Evolutionary conservation across 345 rosid species (phyloP).

Genomic region (Bruguiera sexangula): DNA sequence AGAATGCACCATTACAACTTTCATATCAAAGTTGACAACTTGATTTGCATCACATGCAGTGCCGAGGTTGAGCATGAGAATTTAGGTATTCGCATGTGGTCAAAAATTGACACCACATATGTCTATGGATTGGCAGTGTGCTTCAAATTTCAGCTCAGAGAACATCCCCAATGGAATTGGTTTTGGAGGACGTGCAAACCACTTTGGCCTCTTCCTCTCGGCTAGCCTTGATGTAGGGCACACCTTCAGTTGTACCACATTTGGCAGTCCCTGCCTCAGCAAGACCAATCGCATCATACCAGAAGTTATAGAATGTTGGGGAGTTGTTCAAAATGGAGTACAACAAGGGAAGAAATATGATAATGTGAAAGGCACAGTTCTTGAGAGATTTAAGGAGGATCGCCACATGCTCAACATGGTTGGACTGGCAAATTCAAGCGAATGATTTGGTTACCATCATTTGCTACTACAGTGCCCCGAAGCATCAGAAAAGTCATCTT

Average conservation of each 20-base stretch:
- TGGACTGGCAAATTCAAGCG: slow-evolving; percentile 75
- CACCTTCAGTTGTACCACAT: slow-evolving; percentile 66
- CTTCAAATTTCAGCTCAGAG: slow-evolving; percentile 77
- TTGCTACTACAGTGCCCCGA: too few relatives aligned
- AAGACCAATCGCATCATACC: slow-evolving; percentile 48
- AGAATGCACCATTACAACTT: too few relatives aligned
- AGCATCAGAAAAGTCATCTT: too few relatives aligned
- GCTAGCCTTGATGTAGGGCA: slow-evolving; percentile 81
- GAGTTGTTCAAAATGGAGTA: slow-evolving; percentile 37
- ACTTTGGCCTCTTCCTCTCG: slow-evolving; percentile 74
- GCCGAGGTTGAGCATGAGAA: background rate
- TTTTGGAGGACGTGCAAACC: slow-evolving; percentile 72
- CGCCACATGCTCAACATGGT: slow-evolving; percentile 86
- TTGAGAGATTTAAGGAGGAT: slow-evolving; percentile 85
- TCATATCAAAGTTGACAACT: background rate
- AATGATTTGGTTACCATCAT: slow-evolving; percentile 19
- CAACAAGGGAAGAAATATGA: slow-evolving; percentile 42
- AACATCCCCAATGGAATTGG: slow-evolving; percentile 92
- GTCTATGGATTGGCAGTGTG: slow-evolving; percentile 55
- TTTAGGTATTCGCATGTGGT: background rate
- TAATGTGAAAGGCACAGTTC: slow-evolving; percentile 43
- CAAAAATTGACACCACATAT: slow-evolving; percentile 5
- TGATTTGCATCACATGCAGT: background rate
- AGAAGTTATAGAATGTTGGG: slow-evolving; percentile 90
- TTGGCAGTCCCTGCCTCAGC: slow-evolving; percentile 76